A percentile compares a stretch with the other conserved stretches of the same genome.
Evolutionary conservation across 2,329 filamentous ascomycete species (phyloP).

Genomic region (Alternaria ethzedia): DNA sequence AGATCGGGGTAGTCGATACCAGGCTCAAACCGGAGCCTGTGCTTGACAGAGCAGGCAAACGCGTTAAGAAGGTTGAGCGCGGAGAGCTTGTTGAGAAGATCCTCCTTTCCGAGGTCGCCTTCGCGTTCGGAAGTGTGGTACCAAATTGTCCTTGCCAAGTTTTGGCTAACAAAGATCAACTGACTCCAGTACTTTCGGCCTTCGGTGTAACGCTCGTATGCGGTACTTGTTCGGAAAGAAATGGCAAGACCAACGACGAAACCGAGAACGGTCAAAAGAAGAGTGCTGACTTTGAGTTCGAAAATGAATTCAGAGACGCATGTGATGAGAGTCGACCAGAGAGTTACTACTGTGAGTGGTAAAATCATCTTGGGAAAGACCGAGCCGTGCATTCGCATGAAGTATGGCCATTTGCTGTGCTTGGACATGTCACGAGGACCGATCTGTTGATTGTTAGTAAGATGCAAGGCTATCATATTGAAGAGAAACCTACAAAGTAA

Average conservation of each 20-base stretch:
- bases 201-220: conserved; percentile 72
- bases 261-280: conserved; percentile 78
- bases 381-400: conserved; percentile 77
- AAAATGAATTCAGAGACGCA: conserved; percentile 52
- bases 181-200: conserved; percentile 69
- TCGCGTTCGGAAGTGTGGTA: conserved; percentile 71
- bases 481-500: conserved; percentile 61
- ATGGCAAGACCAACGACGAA: conserved; percentile 82
- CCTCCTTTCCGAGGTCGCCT: conserved; percentile 65
- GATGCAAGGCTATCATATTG: too few relatives aligned
- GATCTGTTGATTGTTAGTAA: conserved; percentile 30
- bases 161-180: conserved; percentile 62
- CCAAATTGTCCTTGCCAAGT: conserved; percentile 77
- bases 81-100: conserved; percentile 72
- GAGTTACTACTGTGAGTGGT: conserved; percentile 66
- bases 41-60: conserved; percentile 79
- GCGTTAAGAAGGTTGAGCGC: conserved; percentile 79
- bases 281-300: conserved; percentile 64
- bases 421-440: conserved; percentile 73
- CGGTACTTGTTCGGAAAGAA: conserved; percentile 77
- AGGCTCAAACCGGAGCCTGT: conserved; percentile 83
- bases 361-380: conserved; percentile 77
- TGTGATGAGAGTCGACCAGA: conserved; percentile 72
- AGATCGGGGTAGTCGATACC: conserved; percentile 79
- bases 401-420: conserved; percentile 78